Evolutionary conservation across 441 rosid genomes (phyloP).

Genomic region (Populus hybrid): DNA sequence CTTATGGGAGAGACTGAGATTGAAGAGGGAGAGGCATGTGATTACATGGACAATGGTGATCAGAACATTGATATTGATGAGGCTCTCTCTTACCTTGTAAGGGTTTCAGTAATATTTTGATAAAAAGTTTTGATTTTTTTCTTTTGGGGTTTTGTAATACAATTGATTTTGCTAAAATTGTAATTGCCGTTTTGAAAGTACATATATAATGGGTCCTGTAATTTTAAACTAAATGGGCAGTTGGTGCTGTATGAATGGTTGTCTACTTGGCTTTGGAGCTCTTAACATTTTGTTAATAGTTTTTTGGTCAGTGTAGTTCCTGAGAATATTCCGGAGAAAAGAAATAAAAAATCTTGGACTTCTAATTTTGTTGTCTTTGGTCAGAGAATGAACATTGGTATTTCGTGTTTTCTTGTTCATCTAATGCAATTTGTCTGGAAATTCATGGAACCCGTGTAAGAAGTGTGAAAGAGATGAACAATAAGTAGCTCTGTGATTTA

Average conservation of each 20-base stretch:
- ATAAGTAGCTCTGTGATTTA: neutral
- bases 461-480: too few relatives aligned
- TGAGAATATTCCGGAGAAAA: neutral
- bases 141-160: neutral
- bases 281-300: neutral
- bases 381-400: neutral
- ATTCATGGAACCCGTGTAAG: neutral
- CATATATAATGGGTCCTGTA: neutral
- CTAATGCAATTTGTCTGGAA: neutral
- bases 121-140: neutral
- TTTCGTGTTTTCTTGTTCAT: neutral
- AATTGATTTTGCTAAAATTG: neutral
- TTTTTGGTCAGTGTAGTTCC: neutral
- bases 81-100: constrained; percentile 4
- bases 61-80: neutral
- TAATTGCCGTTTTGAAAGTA: neutral
- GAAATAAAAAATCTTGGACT: neutral
- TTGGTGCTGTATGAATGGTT: too few relatives aligned
- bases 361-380: neutral
- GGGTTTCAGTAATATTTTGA: neutral
- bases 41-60: neutral
- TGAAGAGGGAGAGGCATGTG: constrained; percentile 3
- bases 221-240: neutral
- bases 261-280: neutral
- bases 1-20: neutral